Percentiles rank a stretch among this genome's conserved stretches.
These are phyloP conservation scores for Thalassia testudinum DNA, from an alignment of 116 monocot species.

Conservation along the genomic window DNA sequence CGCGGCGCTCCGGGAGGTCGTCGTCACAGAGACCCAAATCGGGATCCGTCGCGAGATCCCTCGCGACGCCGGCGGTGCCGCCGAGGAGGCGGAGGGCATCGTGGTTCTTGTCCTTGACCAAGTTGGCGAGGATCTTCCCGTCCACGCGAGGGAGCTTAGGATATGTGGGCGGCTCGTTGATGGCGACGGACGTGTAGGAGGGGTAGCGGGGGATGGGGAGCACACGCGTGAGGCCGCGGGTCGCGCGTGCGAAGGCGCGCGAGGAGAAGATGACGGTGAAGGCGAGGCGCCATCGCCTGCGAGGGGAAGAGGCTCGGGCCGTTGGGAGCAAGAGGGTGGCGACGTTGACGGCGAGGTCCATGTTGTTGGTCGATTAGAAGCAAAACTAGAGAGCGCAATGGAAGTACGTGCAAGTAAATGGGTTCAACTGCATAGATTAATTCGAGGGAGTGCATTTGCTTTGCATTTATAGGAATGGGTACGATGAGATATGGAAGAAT, in stretches of 20 bases:
- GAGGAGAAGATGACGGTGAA: neutral
- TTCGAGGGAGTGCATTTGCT: too few species aligned
- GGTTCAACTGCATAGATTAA: too few species aligned
- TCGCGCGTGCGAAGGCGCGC: neutral
- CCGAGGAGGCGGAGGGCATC: neutral
- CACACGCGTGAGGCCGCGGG: neutral
- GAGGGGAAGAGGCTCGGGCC: neutral
- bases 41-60: neutral
- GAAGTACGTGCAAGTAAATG: too few species aligned
- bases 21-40: neutral
- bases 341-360: neutral
- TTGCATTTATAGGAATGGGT: too few species aligned
- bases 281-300: neutral
- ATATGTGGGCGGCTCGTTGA: neutral
- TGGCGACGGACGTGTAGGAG: neutral
- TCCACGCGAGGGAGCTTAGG: neutral
- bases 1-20: slow-evolving; percentile 1
- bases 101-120: neutral
- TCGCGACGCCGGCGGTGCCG: neutral
- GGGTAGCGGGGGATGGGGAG: neutral
- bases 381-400: too few species aligned
- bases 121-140: neutral
- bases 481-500: too few species aligned
- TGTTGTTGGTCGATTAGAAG: too few species aligned
- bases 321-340: neutral